Base-by-base conservation (phyloP, 345 rosid genomes). In the Eucalyptus guilfoylei region DNA sequence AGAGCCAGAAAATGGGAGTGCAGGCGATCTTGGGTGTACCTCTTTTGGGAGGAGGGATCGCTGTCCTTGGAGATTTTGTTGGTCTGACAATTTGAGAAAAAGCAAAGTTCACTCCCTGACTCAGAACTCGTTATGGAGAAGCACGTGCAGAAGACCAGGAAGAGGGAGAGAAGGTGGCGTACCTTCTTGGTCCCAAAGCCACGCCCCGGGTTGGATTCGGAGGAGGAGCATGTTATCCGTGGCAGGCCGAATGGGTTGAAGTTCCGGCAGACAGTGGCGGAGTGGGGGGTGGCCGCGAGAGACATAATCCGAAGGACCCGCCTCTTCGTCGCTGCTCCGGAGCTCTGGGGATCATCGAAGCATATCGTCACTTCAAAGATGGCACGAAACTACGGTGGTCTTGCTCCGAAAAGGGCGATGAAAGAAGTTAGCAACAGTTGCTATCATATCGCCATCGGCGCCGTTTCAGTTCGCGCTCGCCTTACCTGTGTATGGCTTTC, bases 151-250 rank as follows among this genome's bases (percentile, higher is more conserved):
- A 37, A 40, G 24, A 37, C 1, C 14, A 16, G 26, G 58, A 64
- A 24, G 88, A 16, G 54, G 30, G 50, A 49, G 28, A 60, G n/a
- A 12, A 40, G 23, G 34, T 11, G 80, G 80, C 44, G 47, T 30
- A 88, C 86, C 88, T 76, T 64, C 50, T 90, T 90, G 88, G 93
- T 26, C 47, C 94, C 96, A 87, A 95, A 95, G 49, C 95, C 95
- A 13, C 94, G 94, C 85, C 69, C 52, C 4, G 91, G 87, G n/a
- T 92, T 91, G 87, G 80, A 11, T 28, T 94, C 91, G 89, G 90
- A 90, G 52, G 90, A 90, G 52, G 93, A 93, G 92, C 96, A 94
- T 9, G 87, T 88, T 45, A 94, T 87, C 67, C 92, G 88, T 52
- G 90, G 89, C 21, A 88, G 12, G 45, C 80, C 88, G 32, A 32